These are phyloP conservation scores for Xylariomycetidae sp. DNA, from an alignment of 2,329 filamentous ascomycete genomes.

Conservation along the genomic window DNA sequence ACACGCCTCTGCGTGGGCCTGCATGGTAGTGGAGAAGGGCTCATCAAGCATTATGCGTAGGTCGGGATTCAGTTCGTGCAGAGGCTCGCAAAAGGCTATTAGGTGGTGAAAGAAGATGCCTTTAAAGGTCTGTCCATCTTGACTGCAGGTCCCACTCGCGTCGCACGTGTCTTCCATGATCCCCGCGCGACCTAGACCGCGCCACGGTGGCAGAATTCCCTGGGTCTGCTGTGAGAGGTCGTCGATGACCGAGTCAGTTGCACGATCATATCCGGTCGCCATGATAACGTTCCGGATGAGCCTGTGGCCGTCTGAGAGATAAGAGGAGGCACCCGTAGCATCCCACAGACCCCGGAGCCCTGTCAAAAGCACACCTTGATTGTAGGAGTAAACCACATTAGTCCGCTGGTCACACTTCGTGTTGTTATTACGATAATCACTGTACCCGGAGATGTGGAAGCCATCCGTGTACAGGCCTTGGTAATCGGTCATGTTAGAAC, in stretches of 20 bases:
- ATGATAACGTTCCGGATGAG: constrained; percentile 69
- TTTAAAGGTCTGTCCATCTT: constrained; percentile 88
- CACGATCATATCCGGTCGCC: constrained; percentile 70
- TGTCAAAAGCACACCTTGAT: constrained; percentile 85
- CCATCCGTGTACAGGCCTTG: constrained; percentile 79
- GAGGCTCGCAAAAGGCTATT: constrained; percentile 66
- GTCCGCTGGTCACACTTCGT: constrained; percentile 75
- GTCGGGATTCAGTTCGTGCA: constrained; percentile 37
- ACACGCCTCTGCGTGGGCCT: constrained; percentile 57
- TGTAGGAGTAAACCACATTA: constrained; percentile 92
- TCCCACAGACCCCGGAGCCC: constrained; percentile 78
- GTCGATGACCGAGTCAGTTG: constrained; percentile 37
- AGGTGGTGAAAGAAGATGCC: constrained; percentile 93
- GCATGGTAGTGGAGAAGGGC: constrained; percentile 24
- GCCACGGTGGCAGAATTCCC: constrained; percentile 53
- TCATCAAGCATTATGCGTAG: constrained; percentile 23
- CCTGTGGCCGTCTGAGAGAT: constrained; percentile 74
- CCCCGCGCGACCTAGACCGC: constrained; percentile 71
- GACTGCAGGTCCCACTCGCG: constrained; percentile 66
- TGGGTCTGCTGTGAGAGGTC: constrained; percentile 25
- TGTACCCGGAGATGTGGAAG: constrained; percentile 73
- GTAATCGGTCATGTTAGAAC: constrained; percentile 74
- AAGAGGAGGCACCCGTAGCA: constrained; percentile 65
- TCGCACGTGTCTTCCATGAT: constrained; percentile 85
- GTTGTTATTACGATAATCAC: constrained; percentile 56